These are phyloP conservation scores for Tetradesmus obliquus DNA, from an alignment of 139 green algal genomes.

Conservation along the genomic window DNA sequence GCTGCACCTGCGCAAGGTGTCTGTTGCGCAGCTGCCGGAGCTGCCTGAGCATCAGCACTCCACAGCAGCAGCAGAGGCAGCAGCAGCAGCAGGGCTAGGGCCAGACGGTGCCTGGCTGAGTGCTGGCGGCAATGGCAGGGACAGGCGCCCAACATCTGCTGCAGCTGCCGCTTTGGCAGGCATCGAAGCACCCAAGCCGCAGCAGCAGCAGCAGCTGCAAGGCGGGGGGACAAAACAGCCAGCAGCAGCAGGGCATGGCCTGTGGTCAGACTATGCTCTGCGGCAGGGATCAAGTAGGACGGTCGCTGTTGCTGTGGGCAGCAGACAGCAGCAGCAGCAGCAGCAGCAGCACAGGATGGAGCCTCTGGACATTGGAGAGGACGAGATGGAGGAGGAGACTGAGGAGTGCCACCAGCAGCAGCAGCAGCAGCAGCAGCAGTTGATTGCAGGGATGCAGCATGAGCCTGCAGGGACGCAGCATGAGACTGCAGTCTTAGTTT, in stretches of 20 bases:
- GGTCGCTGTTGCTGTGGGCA: background rate
- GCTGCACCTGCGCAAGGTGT: conserved; percentile 46
- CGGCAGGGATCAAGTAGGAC: background rate
- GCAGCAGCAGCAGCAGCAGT: conserved; percentile 24
- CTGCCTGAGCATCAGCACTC: background rate
- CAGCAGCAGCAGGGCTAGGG: conserved; percentile 24
- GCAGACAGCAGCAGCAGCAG: conserved; percentile 34
- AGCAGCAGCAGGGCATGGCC: background rate
- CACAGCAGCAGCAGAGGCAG: conserved; percentile 1
- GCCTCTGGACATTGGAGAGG: background rate
- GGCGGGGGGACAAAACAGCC: background rate
- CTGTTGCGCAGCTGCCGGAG: conserved; percentile 12
- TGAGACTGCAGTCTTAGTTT: background rate
- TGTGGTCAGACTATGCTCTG: conserved; percentile 27
- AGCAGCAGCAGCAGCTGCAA: conserved; percentile 15
- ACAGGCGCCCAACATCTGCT: background rate
- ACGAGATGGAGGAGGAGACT: background rate
- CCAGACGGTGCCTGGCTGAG: background rate
- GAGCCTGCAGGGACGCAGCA: background rate
- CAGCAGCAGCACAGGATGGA: conserved; percentile 3
- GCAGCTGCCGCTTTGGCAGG: background rate
- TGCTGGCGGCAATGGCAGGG: background rate
- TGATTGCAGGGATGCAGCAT: background rate
- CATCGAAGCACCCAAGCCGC: background rate
- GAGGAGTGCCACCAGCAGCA: conserved; percentile 31